phyloP scores from a whole-genome alignment of 805 yeast species.

The Grigorovia humatica region DNA sequence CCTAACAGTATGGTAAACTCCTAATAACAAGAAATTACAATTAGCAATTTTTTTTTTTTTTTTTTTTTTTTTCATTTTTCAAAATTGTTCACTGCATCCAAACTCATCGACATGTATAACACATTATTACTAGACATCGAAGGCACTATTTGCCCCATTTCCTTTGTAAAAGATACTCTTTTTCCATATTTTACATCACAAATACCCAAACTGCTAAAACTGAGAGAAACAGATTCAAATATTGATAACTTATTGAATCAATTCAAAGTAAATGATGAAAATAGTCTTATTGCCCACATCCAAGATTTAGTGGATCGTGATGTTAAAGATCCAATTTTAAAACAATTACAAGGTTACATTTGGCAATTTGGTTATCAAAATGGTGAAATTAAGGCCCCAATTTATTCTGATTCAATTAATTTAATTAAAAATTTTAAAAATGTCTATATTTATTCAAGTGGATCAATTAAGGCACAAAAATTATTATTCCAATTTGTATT shows the following conservation, averaged over 20 bases:
- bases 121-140: slow-evolving; percentile 69
- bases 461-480: slow-evolving; percentile 80
- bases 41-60: background rate
- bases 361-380: slow-evolving; percentile 73
- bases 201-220: slow-evolving; percentile 34
- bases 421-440: slow-evolving; percentile 33
- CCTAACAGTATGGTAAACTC: no score
- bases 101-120: slow-evolving; percentile 10
- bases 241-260: slow-evolving; percentile 18
- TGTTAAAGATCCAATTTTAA: slow-evolving; percentile 66
- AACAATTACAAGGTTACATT: slow-evolving; percentile 70
- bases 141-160: slow-evolving; percentile 87
- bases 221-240: slow-evolving; percentile 9
- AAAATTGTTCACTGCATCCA: background rate
- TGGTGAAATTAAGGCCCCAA: slow-evolving; percentile 71
- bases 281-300: slow-evolving; percentile 38
- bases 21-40: no score
- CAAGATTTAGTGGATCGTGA: slow-evolving; percentile 50
- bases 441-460: slow-evolving; percentile 77
- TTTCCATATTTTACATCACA: slow-evolving; percentile 62
- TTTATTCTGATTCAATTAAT: slow-evolving; percentile 61
- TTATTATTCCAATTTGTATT: slow-evolving; percentile 41
- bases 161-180: slow-evolving; percentile 70
- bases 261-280: slow-evolving; percentile 25
- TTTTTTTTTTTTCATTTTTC: background rate